phyloP scores from a whole-genome alignment of 2,329 filamentous ascomycete species.

The Aspergillus eucalypticola region DNA sequence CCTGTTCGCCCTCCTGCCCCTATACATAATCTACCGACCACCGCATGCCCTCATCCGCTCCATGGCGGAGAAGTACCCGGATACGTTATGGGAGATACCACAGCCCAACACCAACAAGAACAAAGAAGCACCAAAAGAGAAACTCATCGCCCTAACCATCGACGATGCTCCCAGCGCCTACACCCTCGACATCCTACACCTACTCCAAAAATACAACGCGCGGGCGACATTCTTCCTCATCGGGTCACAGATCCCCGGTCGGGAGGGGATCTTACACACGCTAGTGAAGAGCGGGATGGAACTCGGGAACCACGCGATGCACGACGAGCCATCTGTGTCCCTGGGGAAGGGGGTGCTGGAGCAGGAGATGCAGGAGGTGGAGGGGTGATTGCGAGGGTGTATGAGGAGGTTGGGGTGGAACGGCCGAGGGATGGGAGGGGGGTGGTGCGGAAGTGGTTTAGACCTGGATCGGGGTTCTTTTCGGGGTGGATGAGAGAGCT shows the following conservation, averaged over 20 bases:
- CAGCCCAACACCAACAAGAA: constrained; percentile 37
- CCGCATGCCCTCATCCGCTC: constrained; percentile 69
- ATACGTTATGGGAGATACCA: constrained; percentile 72
- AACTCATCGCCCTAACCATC: constrained; percentile 80
- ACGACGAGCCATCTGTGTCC: constrained; percentile 73
- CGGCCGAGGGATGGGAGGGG: constrained; percentile 44
- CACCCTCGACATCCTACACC: constrained; percentile 68
- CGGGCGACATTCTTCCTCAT: constrained; percentile 86
- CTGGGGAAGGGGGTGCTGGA: constrained; percentile 55
- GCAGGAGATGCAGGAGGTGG: constrained; percentile 65
- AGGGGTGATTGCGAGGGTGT: constrained; percentile 61
- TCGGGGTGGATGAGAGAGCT: constrained; percentile 66
- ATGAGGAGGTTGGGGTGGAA: constrained; percentile 33
- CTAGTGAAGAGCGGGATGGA: constrained; percentile 67
- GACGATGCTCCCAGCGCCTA: constrained; percentile 79
- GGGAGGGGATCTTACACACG: constrained; percentile 48
- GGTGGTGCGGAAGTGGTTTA: constrained; percentile 62
- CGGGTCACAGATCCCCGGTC: constrained; percentile 54
- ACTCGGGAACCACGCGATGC: constrained; percentile 86
- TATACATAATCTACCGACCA: constrained; percentile 80
- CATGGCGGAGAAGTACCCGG: constrained; percentile 70
- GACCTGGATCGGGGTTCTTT: constrained; percentile 84
- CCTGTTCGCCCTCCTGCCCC: constrained; percentile 37
- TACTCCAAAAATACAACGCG: constrained; percentile 57
- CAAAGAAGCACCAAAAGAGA: constrained; percentile 25